phyloP scores from a whole-genome alignment of 768 basidiomycete genomes.

The Termitomyces sp. region DNA sequence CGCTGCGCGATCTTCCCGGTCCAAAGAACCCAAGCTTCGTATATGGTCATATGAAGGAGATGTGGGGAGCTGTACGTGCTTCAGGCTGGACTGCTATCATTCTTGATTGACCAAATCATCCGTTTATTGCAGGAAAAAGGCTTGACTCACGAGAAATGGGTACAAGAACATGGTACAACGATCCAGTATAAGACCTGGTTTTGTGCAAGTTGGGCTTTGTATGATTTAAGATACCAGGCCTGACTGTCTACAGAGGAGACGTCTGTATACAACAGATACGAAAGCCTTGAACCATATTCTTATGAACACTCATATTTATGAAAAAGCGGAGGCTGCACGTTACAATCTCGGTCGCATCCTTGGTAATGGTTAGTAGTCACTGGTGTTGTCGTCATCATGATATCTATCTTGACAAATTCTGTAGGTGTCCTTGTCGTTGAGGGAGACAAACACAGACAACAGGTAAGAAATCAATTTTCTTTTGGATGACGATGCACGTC shows the following conservation, averaged over 20 bases:
- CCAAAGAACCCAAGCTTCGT: constrained; percentile 43
- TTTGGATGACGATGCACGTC: background rate
- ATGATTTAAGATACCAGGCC: too few species aligned
- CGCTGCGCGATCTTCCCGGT: constrained; percentile 49
- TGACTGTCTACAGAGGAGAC: constrained; percentile 13
- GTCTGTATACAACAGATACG: constrained; percentile 11
- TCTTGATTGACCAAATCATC: too few species aligned
- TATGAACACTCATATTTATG: constrained; percentile 49
- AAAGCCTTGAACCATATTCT: constrained; percentile 65
- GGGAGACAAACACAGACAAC: constrained; percentile 43
- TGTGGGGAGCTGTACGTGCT: constrained; percentile 31
- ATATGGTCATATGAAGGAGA: constrained; percentile 45
- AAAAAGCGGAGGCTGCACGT: constrained; percentile 45
- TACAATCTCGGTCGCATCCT: constrained; percentile 38
- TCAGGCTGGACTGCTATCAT: background rate
- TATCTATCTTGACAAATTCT: background rate
- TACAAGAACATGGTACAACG: constrained; percentile 13
- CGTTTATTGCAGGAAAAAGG: constrained; percentile 34
- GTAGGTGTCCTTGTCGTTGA: constrained; percentile 54
- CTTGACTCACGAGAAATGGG: constrained; percentile 18
- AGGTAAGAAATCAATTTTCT: constrained; percentile 30
- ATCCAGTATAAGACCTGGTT: constrained; percentile 28
- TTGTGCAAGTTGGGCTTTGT: constrained; percentile 43
- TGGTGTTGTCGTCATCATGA: too few species aligned
- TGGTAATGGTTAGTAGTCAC: constrained; percentile 30